Conservation (phyloP, 192 early-diverging fungal species). For the Jimgerdemannia lactiflua region DNA sequence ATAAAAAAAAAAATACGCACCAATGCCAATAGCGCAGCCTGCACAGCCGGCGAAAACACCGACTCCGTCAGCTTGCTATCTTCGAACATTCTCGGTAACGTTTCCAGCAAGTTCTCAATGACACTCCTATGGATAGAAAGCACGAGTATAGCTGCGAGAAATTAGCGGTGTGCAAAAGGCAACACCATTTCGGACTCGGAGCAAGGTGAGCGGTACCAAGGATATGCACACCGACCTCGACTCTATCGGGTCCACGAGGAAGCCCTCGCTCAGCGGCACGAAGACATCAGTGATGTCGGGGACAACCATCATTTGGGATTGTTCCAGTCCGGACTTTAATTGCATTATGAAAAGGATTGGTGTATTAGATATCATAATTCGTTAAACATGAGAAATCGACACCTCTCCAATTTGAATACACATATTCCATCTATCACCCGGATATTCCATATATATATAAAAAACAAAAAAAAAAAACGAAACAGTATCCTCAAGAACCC, state of each 20-base stretch:
- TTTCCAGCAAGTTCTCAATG: conserved; percentile 80
- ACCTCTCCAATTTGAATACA: background rate
- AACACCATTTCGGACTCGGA: background rate
- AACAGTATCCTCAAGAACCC: background rate
- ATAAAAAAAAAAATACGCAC: conserved; percentile 44
- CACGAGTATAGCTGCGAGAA: background rate
- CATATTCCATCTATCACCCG: too few relatives aligned
- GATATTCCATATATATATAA: too few relatives aligned
- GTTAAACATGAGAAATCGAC: background rate
- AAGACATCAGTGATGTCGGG: conserved; percentile 91
- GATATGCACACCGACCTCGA: conserved; percentile 47
- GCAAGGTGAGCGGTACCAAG: background rate
- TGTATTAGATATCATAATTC: background rate
- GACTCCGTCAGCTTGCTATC: conserved; percentile 71
- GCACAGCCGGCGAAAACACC: conserved; percentile 78
- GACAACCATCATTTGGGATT: conserved; percentile 94
- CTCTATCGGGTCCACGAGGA: conserved; percentile 83
- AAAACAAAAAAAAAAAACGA: conserved; percentile 4
- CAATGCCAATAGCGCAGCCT: conserved; percentile 72
- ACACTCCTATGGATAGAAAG: conserved; percentile 42
- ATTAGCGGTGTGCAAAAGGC: background rate
- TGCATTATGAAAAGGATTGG: background rate
- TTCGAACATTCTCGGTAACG: conserved; percentile 80
- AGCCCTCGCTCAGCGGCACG: conserved; percentile 89
- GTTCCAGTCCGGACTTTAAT: conserved; percentile 69